phyloP scores from a whole-genome alignment of 2,329 filamentous ascomycete genomes.

The Fusarium beomiforme region DNA sequence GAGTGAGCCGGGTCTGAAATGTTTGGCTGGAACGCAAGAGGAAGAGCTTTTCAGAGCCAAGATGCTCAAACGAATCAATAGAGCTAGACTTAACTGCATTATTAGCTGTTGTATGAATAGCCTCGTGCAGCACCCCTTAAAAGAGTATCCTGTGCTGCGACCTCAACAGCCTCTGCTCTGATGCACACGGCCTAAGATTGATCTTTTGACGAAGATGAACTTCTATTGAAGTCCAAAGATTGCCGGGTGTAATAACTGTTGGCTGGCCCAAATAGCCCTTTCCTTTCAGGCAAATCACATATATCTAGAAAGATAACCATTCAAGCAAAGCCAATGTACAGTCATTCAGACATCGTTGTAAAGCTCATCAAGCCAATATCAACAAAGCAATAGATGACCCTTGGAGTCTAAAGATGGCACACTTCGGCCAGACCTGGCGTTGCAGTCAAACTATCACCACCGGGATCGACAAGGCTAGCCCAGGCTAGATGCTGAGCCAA shows the following conservation, averaged over 20 bases:
- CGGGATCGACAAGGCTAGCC: constrained; percentile 39
- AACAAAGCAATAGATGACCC: not conserved
- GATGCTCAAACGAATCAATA: not conserved
- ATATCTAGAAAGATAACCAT: not conserved
- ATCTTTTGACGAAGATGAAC: not conserved
- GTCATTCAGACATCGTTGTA: not conserved
- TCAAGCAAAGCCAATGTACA: not conserved
- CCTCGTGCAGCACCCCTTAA: not conserved
- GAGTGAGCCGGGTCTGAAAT: constrained; percentile 7
- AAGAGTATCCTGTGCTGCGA: not conserved
- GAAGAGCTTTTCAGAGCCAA: not conserved
- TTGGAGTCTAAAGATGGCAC: not conserved
- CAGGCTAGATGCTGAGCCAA: constrained; percentile 21
- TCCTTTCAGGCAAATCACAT: not conserved
- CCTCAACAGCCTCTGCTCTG: not conserved
- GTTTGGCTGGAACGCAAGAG: not conserved
- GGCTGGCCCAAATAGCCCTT: not conserved
- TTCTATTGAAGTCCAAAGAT: not conserved
- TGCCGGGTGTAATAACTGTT: not conserved
- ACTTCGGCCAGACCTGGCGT: not conserved
- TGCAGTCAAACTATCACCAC: constrained; percentile 28
- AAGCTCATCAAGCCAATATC: not conserved
- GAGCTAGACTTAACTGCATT: constrained; percentile 17
- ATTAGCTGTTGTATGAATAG: not conserved
- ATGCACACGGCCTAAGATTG: not conserved